These are phyloP conservation scores for Magnusiomyces tetraspermus DNA, from an alignment of 1,139 yeast species.

Conservation along the genomic window DNA sequence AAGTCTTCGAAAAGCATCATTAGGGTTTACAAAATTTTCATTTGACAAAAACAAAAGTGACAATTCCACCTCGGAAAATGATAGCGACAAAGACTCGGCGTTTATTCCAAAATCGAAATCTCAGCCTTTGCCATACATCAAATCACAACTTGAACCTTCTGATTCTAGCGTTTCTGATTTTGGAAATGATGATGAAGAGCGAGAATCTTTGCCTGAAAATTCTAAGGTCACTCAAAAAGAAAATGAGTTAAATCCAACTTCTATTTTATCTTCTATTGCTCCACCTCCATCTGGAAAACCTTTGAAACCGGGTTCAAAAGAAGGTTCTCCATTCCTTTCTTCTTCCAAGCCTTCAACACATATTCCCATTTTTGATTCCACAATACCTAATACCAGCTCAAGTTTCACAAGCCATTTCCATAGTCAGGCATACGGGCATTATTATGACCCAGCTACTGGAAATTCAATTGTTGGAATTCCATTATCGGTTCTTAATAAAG, in stretches of 20 bases:
- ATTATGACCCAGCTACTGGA: background rate
- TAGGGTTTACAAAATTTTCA: background rate
- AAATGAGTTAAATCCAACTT: background rate
- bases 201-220: background rate
- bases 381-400: no score
- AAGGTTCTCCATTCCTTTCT: background rate
- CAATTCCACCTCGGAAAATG: background rate
- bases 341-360: no score
- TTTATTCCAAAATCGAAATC: background rate
- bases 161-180: background rate
- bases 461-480: background rate
- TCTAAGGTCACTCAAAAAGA: background rate
- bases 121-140: background rate
- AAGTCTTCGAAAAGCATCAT: conserved; percentile 19
- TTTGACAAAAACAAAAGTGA: no score
- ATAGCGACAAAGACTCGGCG: background rate
- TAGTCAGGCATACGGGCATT: background rate
- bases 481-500: conserved; percentile 11
- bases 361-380: no score
- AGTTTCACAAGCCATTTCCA: no score
- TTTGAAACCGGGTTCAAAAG: background rate
- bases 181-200: background rate
- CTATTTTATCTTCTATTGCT: background rate
- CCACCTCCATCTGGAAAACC: background rate
- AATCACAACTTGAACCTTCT: background rate